These are phyloP conservation scores for Orbilia quercus DNA, from an alignment of 2,329 filamentous ascomycete genomes.

Conservation along the genomic window DNA sequence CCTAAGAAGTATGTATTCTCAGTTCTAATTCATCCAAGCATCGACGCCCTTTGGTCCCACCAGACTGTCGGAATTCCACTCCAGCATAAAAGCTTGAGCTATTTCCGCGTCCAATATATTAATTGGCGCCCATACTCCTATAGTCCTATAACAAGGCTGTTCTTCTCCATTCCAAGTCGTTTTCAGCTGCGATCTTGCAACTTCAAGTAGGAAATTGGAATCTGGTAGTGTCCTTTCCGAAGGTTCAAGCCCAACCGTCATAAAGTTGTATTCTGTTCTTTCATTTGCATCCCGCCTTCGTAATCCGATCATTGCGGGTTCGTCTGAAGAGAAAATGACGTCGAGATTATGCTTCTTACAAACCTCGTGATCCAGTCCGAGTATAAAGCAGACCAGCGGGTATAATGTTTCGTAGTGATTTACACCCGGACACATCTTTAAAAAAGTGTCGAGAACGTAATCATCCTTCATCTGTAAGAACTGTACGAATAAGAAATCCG, in stretches of 20 bases:
- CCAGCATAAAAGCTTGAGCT: not conserved
- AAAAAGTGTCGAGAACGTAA: not conserved
- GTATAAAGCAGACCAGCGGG: conserved; percentile 5
- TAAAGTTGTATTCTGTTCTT: not conserved
- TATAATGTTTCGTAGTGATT: conserved; percentile 1
- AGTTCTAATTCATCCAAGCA: conserved; percentile 3
- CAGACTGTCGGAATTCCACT: not conserved
- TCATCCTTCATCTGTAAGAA: conserved; percentile 3
- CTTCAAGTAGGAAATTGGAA: not conserved
- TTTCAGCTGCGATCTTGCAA: not conserved
- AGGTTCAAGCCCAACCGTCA: conserved; percentile 2
- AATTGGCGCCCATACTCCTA: not conserved
- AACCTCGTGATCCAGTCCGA: conserved; percentile 2
- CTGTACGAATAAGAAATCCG: conserved; percentile 6
- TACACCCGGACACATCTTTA: conserved; percentile 2
- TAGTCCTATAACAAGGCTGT: not conserved
- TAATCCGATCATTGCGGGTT: conserved; percentile 6
- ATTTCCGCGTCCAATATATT: not conserved
- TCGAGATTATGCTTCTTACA: conserved; percentile 6
- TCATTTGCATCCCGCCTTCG: not conserved
- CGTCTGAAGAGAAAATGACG: not conserved
- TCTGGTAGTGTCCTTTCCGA: conserved; percentile 9
- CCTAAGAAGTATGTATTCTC: no score
- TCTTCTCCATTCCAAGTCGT: not conserved
- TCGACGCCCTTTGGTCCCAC: not conserved